Percentiles rank a stretch among this genome's conserved stretches.
Conservation (phyloP, 1,284 basidiomycete genomes). For the Dichomitus squalens region DNA sequence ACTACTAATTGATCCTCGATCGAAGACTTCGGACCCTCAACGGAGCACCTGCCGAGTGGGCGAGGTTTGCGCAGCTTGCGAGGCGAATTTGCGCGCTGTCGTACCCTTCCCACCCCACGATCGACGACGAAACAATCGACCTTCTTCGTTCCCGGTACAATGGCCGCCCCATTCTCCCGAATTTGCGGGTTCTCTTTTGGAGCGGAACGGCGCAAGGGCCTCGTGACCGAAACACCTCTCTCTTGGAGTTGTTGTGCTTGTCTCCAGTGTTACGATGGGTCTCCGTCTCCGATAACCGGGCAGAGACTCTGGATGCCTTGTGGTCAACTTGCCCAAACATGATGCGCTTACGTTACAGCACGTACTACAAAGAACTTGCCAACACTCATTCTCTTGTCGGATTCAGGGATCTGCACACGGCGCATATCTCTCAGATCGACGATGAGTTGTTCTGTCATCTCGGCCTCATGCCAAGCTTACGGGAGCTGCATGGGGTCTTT, state of each 20-base stretch:
- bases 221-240: not conserved
- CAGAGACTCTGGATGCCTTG: not conserved
- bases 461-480: not conserved
- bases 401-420: not conserved
- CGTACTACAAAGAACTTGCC: no score
- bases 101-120: not conserved
- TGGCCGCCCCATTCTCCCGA: not conserved
- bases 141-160: not conserved
- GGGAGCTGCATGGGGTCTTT: not conserved
- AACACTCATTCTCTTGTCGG: not conserved
- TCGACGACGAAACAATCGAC: not conserved
- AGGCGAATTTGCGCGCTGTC: not conserved
- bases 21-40: not conserved
- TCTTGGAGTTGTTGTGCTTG: not conserved
- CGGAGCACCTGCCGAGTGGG: not conserved
- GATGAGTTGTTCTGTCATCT: not conserved
- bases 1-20: no score
- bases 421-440: not conserved
- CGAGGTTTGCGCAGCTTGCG: not conserved
- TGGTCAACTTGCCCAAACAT: not conserved
- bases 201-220: not conserved
- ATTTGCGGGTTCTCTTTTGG: not conserved
- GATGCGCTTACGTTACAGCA: not conserved
- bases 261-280: not conserved
- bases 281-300: not conserved